Evolutionary conservation across 2,329 filamentous ascomycete genomes (phyloP).

Genomic region (Hypoxylon sp.): DNA sequence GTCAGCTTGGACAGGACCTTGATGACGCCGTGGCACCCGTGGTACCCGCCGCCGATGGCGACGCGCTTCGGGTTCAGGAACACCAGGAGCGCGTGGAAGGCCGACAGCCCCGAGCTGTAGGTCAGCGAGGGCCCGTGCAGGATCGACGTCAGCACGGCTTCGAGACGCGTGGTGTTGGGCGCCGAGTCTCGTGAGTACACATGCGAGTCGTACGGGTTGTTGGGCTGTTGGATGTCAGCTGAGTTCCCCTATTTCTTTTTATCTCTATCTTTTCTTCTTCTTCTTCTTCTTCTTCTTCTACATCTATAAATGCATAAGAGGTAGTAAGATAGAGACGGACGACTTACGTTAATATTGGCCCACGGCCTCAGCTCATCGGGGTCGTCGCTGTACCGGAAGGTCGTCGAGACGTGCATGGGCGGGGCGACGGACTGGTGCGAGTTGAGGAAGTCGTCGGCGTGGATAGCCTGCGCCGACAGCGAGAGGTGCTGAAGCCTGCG

Average conservation of each 20-base stretch:
- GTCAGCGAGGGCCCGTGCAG: slow-evolving; percentile 77
- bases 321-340: too few species aligned
- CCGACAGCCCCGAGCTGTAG: slow-evolving; percentile 86
- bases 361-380: slow-evolving; percentile 70
- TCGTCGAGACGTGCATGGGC: slow-evolving; percentile 90
- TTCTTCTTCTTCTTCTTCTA: neutral
- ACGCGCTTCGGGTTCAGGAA: slow-evolving; percentile 84
- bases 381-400: slow-evolving; percentile 82
- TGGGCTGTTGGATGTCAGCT: slow-evolving; percentile 60
- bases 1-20: slow-evolving; percentile 78
- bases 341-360: slow-evolving; percentile 67
- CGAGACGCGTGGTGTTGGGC: slow-evolving; percentile 86
- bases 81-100: slow-evolving; percentile 90
- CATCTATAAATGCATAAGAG: neutral
- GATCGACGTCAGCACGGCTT: slow-evolving; percentile 81
- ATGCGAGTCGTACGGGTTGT: slow-evolving; percentile 70
- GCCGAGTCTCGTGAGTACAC: slow-evolving; percentile 86
- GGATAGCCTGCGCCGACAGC: slow-evolving; percentile 78
- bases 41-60: slow-evolving; percentile 87
- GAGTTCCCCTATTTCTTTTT: too few species aligned
- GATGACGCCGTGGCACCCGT: slow-evolving; percentile 92
- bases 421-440: slow-evolving; percentile 84
- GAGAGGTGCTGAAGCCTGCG: slow-evolving; percentile 58
- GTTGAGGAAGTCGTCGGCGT: slow-evolving; percentile 84
- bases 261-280: neutral